Percentiles rank a stretch among this genome's conserved stretches.
Evolutionary conservation across 75 land plant species (phyloP).

Genomic region (Chamaecyparis obtusa): DNA sequence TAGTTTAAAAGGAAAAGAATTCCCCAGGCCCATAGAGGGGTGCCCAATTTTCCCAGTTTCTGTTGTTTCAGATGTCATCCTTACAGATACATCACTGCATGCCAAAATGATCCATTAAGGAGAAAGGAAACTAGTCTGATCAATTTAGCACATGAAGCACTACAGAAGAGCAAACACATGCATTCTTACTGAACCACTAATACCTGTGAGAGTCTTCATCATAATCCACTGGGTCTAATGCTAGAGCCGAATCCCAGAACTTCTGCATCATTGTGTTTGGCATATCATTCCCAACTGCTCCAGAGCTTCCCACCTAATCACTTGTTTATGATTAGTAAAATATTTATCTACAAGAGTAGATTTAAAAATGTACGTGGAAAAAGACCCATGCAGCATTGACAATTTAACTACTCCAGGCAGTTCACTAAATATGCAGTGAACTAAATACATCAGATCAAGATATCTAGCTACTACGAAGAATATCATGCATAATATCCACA

Average conservation of each 20-base stretch:
- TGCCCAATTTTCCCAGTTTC: slow-evolving; percentile 36
- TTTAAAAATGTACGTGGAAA: too few relatives aligned
- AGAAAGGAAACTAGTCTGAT: not conserved
- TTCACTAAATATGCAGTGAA: not conserved
- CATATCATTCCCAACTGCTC: slow-evolving; percentile 39
- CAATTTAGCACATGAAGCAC: not conserved
- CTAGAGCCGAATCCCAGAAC: slow-evolving; percentile 83
- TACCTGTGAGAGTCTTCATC: slow-evolving; percentile 67
- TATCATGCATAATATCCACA: not conserved
- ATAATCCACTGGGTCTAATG: slow-evolving; percentile 38
- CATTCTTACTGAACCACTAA: slow-evolving; percentile 1
- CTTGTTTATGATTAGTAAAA: not conserved
- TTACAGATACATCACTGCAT: slow-evolving; percentile 58
- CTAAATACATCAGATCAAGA: not conserved
- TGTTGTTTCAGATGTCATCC: slow-evolving; percentile 48
- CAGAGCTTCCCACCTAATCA: slow-evolving; percentile 53
- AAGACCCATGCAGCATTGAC: not conserved
- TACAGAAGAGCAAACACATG: not conserved
- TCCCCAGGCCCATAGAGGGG: slow-evolving; percentile 25
- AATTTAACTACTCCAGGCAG: not conserved
- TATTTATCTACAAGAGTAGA: not conserved
- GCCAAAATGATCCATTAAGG: not conserved
- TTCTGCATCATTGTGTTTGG: slow-evolving; percentile 73
- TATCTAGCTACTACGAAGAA: not conserved
- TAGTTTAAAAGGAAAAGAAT: slow-evolving; percentile 55